phyloP scores from a whole-genome alignment of 805 yeast species.

The Saccharomycopsis selenospora region DNA sequence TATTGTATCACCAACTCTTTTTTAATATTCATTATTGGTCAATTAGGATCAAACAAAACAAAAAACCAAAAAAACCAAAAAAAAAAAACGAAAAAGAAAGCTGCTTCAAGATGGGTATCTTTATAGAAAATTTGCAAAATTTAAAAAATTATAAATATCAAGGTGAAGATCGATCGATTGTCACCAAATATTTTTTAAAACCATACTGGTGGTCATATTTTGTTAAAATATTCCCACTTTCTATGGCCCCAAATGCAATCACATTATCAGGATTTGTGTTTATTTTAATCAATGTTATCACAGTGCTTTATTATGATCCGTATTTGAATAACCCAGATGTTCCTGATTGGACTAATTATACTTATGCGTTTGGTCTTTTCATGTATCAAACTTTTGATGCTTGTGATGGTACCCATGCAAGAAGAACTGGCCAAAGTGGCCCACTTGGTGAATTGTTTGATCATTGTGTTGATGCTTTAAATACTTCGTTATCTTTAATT shows the following conservation, averaged over 20 bases:
- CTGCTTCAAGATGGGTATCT: slow-evolving; percentile 18
- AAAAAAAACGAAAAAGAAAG: too few species aligned
- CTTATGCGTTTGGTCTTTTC: slow-evolving; percentile 77
- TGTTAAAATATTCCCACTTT: slow-evolving; percentile 67
- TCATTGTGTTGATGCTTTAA: slow-evolving; percentile 71
- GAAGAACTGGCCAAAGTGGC: slow-evolving; percentile 91
- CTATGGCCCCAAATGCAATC: slow-evolving; percentile 90
- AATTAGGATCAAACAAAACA: too few species aligned
- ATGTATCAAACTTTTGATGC: slow-evolving; percentile 95
- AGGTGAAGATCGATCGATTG: slow-evolving; percentile 73
- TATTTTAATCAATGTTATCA: slow-evolving; percentile 52
- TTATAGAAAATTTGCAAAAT: slow-evolving; percentile 16
- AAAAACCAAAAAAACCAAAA: too few species aligned
- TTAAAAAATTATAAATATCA: slow-evolving; percentile 32
- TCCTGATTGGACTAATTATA: slow-evolving; percentile 72
- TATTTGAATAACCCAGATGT: slow-evolving; percentile 42
- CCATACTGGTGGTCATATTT: slow-evolving; percentile 70
- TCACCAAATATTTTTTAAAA: slow-evolving; percentile 68
- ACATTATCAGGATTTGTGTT: slow-evolving; percentile 75
- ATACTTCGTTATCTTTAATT: slow-evolving; percentile 72
- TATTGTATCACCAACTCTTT: too few species aligned
- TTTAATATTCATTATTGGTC: too few species aligned
- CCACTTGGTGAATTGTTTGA: slow-evolving; percentile 94
- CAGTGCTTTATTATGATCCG: slow-evolving; percentile 72
- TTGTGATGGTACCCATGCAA: slow-evolving; percentile 92